Evolutionary conservation across 805 yeast species (phyloP).

Genomic region (Saturnispora ahearnii): DNA sequence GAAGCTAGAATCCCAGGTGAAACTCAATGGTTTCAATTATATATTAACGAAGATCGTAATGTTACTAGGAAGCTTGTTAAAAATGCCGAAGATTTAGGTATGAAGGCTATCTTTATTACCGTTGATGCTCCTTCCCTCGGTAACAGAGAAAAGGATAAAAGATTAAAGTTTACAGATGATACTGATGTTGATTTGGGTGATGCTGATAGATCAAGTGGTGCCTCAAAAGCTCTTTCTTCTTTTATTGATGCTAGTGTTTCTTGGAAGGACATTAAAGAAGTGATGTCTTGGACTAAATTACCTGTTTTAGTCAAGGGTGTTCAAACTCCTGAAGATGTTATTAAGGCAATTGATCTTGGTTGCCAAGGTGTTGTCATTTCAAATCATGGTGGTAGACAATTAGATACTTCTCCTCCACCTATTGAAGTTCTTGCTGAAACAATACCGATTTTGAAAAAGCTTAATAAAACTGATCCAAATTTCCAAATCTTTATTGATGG

Average conservation of each 20-base stretch:
- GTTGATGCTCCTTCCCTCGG: slow-evolving; percentile 93
- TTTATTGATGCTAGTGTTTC: slow-evolving; percentile 65
- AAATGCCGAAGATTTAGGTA: slow-evolving; percentile 64
- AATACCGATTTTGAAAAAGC: slow-evolving; percentile 39
- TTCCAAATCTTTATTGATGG: slow-evolving; percentile 60
- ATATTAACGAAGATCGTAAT: slow-evolving; percentile 71
- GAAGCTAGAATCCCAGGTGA: slow-evolving; percentile 60
- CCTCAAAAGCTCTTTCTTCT: slow-evolving; percentile 77
- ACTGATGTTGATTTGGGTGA: slow-evolving; percentile 37
- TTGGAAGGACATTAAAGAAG: slow-evolving; percentile 57
- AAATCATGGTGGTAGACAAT: slow-evolving; percentile 86
- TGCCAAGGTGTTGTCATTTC: slow-evolving; percentile 73
- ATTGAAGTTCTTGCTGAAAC: slow-evolving; percentile 67
- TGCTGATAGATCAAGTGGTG: slow-evolving; percentile 69
- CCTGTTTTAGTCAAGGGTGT: slow-evolving; percentile 76
- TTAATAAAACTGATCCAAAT: slow-evolving; percentile 38
- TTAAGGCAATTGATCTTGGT: slow-evolving; percentile 63
- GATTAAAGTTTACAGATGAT: slow-evolving; percentile 29
- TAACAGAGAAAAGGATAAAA: slow-evolving; percentile 62
- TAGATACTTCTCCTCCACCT: slow-evolving; percentile 76
- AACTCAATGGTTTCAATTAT: slow-evolving; percentile 82
- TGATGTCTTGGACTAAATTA: slow-evolving; percentile 46
- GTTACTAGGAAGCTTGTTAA: slow-evolving; percentile 52
- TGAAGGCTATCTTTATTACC: slow-evolving; percentile 77
- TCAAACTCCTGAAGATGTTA: slow-evolving; percentile 73